phyloP scores from a whole-genome alignment of 2,329 filamentous ascomycete species.

The Paraconiothyrium sp. region DNA sequence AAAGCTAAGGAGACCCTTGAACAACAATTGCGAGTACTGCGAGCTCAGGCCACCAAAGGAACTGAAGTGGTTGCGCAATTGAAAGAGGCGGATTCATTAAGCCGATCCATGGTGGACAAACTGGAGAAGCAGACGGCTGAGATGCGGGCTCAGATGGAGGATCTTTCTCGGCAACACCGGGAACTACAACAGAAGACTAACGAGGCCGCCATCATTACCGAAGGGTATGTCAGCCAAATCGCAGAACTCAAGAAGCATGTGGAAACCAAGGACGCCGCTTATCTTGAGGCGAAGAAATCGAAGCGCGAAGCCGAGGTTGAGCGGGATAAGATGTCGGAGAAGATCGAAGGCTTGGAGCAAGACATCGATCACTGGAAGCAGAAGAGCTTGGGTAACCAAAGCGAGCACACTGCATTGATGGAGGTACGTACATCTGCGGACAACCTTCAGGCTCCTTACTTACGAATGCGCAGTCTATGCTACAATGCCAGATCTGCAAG shows the following conservation, averaged over 20 bases:
- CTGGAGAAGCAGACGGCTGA: constrained; percentile 92
- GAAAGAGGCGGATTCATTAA: constrained; percentile 87
- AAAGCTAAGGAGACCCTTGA: constrained; percentile 90
- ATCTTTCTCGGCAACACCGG: constrained; percentile 76
- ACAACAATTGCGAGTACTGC: constrained; percentile 79
- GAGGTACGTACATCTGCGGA: constrained; percentile 70
- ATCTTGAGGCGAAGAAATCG: constrained; percentile 69
- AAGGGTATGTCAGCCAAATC: constrained; percentile 79
- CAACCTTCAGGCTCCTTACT: not conserved
- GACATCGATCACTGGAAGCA: constrained; percentile 86
- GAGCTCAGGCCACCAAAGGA: constrained; percentile 86
- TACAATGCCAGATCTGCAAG: constrained; percentile 91
- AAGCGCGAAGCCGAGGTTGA: constrained; percentile 73
- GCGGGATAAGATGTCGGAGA: constrained; percentile 79
- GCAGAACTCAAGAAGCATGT: constrained; percentile 78
- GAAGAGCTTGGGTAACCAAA: constrained; percentile 82
- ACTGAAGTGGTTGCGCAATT: constrained; percentile 92
- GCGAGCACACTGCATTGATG: constrained; percentile 84
- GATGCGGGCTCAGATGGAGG: constrained; percentile 79
- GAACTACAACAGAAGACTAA: constrained; percentile 75
- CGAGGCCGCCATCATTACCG: constrained; percentile 75
- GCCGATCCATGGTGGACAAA: constrained; percentile 78
- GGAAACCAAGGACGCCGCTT: constrained; percentile 76
- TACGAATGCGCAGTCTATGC: constrained; percentile 60
- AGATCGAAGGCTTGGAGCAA: constrained; percentile 80